Percentiles rank a stretch among this genome's conserved stretches.
phyloP scores from a whole-genome alignment of 148 eudicot species.

The Limonium bicolor region DNA sequence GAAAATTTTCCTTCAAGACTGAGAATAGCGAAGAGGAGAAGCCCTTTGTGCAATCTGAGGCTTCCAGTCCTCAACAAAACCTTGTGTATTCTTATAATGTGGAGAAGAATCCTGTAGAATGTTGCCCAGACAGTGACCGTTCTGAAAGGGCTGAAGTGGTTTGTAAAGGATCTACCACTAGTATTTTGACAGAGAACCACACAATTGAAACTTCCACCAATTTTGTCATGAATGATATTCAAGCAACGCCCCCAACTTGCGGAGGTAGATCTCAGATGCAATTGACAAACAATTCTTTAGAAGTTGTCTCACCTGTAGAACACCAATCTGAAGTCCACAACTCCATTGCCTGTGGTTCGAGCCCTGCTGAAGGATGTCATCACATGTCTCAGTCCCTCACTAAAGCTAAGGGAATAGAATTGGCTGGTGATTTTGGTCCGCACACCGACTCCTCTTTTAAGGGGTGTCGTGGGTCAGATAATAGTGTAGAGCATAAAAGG shows the following conservation, averaged over 20 bases:
- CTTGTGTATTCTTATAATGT: neutral
- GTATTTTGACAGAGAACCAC: too few species aligned
- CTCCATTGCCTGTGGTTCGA: neutral
- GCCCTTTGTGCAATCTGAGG: neutral
- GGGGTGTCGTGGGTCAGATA: too few species aligned
- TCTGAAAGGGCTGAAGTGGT: conserved; percentile 6
- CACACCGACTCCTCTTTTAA: too few species aligned
- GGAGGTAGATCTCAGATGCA: too few species aligned
- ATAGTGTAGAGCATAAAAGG: conserved; percentile 4
- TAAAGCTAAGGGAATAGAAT: conserved; percentile 12
- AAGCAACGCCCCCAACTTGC: too few species aligned
- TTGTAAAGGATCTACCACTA: too few species aligned
- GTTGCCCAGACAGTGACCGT: neutral
- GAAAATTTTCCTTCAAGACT: too few species aligned
- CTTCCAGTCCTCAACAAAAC: conserved; percentile 7
- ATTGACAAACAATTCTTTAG: too few species aligned
- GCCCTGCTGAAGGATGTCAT: conserved; percentile 4
- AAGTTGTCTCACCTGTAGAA: conserved; percentile 4
- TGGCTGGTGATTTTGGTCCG: neutral
- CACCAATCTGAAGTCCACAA: conserved; percentile 9
- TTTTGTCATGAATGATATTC: too few species aligned
- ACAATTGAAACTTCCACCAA: too few species aligned
- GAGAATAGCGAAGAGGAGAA: conserved; percentile 14
- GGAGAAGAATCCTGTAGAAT: conserved; percentile 10
- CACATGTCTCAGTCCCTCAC: conserved; percentile 6